phyloP scores from a whole-genome alignment of 768 basidiomycete genomes.

The Daedaleopsis sinensis region DNA sequence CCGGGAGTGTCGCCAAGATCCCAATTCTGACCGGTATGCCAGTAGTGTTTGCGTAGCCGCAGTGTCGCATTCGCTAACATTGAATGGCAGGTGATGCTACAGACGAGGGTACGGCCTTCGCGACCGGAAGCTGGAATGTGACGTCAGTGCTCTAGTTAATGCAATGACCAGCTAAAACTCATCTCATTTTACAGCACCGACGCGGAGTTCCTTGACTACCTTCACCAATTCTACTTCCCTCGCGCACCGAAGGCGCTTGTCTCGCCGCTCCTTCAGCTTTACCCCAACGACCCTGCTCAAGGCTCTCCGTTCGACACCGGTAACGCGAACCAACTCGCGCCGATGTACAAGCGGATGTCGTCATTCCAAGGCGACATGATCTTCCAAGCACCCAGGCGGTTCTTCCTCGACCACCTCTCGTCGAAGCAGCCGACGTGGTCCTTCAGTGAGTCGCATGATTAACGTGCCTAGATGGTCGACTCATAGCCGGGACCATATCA shows the following conservation, averaged over 20 bases:
- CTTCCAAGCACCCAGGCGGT: conserved; percentile 52
- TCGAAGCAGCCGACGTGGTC: conserved; percentile 46
- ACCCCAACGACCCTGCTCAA: conserved; percentile 39
- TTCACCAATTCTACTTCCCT: conserved; percentile 22
- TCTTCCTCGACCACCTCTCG: conserved; percentile 38
- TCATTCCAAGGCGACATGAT: conserved; percentile 51
- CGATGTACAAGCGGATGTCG: conserved; percentile 54
- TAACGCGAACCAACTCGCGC: conserved; percentile 46
- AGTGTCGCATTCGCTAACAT: not conserved
- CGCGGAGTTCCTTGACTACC: conserved; percentile 16
- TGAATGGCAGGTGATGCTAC: conserved; percentile 42
- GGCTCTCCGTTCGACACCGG: conserved; percentile 60
- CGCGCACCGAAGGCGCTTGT: conserved; percentile 11
- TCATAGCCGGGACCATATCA: not conserved
- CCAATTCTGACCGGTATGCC: conserved; percentile 44
- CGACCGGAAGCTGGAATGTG: conserved; percentile 28
- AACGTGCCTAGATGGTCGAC: not conserved
- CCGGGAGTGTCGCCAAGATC: conserved; percentile 48
- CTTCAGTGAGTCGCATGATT: conserved; percentile 36
- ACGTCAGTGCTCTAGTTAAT: conserved; percentile 22
- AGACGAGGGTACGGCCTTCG: conserved; percentile 56
- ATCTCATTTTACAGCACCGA: conserved; percentile 21
- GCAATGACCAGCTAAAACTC: not conserved
- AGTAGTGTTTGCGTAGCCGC: not conserved
- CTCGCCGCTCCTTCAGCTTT: conserved; percentile 21